Base-by-base conservation (phyloP, 2,329 filamentous ascomycete genomes). In the Tolypocladium amazonense region DNA sequence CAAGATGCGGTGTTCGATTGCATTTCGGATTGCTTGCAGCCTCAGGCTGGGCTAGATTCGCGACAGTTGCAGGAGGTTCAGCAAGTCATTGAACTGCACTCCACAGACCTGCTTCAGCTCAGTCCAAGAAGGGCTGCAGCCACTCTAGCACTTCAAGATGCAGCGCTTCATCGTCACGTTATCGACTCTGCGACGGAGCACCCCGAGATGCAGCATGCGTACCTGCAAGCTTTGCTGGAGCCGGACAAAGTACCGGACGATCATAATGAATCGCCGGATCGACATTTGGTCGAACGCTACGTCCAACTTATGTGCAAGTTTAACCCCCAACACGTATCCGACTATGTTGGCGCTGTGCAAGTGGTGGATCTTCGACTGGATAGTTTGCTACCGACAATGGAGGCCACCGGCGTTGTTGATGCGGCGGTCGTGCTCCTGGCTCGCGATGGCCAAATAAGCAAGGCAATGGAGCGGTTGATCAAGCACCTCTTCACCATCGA, bases 341-440 rank as follows among this genome's bases (percentile, higher is more conserved):
- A 92, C 59, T 99, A 94, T 71, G 84, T 97, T 35, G 86, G 88
- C 43, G 71, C 84, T 1, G 79, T 96, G 2, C 89, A 91, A 65
- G 86, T 87, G 3, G 86, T 88, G 14, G 87, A 97, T 69, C 76
- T 99, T 35, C 83, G 86, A 30, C 81, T 99, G 0, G 89, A 94
- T 15, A 82, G 86, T 58, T 81, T 99, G 1, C 79, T 99, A 9
- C 92, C 92, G 4, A 87, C 87, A 0, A 91, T 99, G 80, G 95
- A 99, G 72, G 84, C 88, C 63, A 92, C 87, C 50, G 92, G 92
- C 1, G 90, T 94, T 6, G 85, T 99, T 54, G 94, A 99, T 75
- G 95, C 92, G 5, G 93, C 92, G 0, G 90, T 99, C 8, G 85
- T 96, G 1, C 79, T 99, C 12, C 88, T 99, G 81, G 90, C 91